Base-by-base conservation (phyloP, 306 rosid genomes). In the Betula pendula region DNA sequence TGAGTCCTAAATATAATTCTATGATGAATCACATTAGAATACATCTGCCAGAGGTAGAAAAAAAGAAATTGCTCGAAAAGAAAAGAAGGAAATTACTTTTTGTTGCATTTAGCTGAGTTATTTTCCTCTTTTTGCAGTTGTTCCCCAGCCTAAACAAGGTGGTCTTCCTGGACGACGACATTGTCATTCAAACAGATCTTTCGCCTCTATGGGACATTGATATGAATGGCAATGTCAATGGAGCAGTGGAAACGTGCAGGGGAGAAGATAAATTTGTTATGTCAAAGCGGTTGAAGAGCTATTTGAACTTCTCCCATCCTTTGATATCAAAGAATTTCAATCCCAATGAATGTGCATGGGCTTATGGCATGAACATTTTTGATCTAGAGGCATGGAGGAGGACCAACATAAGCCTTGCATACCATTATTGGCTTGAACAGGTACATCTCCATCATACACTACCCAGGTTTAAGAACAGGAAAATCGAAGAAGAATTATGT, bases 351-450 rank as follows among this genome's bases (percentile, higher is more conserved):
- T 96, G 99, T 74, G 99, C 99, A 14, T 96, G 98, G 99, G 99
- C 99, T 48, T 96, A 96, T 76, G 99, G 99, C 77, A 96, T 96
- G 99, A 96, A 96, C 86, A 88, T 96, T 72, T 96, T 96, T 73
- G 98, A 96, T 83, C 87, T 96, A 65, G 90, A 88, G 70, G 99
- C 98, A 74, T 96, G 99, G 99, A 87, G 98, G 82, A 96, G 82
- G 81, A 92, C 99, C 83, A 96, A 92, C 83, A 96, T 96, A 86
- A 96, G 98, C 90, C 72, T 62, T 22, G 83, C 91, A 68, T 96
- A 92, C 81, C 93, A 96, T 73, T 69, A 90, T 76, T 95, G 99
- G 99, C 89, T 95, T 85, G 96, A 84, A 67, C 92, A 90, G 90
- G 99, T 88, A 77, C 63, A 53, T 68, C 3, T 59, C 55, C 33